Base-by-base conservation (phyloP, 2,329 filamentous ascomycete species). In the Phaeosphaeria sp. region DNA sequence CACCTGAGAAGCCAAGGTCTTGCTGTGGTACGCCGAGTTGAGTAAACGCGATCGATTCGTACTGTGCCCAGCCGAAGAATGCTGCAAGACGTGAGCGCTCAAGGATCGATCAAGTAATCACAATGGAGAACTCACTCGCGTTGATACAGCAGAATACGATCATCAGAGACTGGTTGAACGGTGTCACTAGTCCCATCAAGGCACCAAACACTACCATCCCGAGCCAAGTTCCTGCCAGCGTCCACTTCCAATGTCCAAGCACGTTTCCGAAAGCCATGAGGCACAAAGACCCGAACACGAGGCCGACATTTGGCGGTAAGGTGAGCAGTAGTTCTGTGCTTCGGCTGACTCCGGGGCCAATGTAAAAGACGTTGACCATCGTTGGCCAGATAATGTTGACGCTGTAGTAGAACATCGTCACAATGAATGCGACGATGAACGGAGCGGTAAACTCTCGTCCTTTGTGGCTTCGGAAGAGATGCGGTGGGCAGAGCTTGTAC, bases 361-460 rank as follows among this genome's bases (percentile, higher is more conserved):
- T 75, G 59, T 78, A 83, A 65, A 82, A 81, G 1, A 77, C 73
- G 24, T 74, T 76, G 43, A 83, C 82, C 81, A 83, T 83, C 11
- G 79, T 80, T 0, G 81, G 64, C 60, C 77, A 83, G 24, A 83
- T 71, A 49, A 83, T 78, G 60, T 79, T 81, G 44, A 77, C 78
- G 20, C 77, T 78, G 66, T 83, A 83, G 69, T 83, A 84, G 66
- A 83, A 84, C 82, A 84, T 84, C 53, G 80, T 83, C 30, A 83
- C 76, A 51, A 84, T 78, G 43, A 77, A 79, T 0, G 78, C 73
- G 4, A 79, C 78, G 24, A 83, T 74, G 49, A 79, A 80, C 0
- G 81, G 81, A 0, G 80, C 81, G 0, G 81, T 83, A 36, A 84
- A 79, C 47, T 82, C 80, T 20, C 82, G 74, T 3, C 82, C 82